Percentiles rank a stretch among this genome's conserved stretches.
phyloP scores from a whole-genome alignment of 2,329 filamentous ascomycete genomes.

The Rutstroemia sp. region DNA sequence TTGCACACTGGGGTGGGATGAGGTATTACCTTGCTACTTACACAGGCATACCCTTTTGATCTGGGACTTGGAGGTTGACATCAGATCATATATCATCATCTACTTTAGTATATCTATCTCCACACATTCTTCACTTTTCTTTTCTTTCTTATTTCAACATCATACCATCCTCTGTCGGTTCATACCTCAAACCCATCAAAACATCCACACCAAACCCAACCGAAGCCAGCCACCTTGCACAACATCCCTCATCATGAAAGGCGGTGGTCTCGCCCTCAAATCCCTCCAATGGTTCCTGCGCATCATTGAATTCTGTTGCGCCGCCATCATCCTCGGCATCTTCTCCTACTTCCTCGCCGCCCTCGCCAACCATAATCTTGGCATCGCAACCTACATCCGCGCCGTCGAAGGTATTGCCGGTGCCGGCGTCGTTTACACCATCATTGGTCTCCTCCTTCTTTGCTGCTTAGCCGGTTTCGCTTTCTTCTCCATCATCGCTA shows the following conservation, averaged over 20 bases:
- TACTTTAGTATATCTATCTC: not conserved
- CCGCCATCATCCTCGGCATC: conserved; percentile 67
- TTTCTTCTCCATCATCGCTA: conserved; percentile 64
- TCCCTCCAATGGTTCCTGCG: conserved; percentile 65
- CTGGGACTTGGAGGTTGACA: too few relatives aligned
- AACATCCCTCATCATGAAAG: conserved; percentile 42
- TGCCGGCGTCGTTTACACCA: conserved; percentile 64
- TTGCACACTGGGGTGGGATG: too few relatives aligned
- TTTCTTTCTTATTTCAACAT: not conserved
- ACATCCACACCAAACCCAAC: not conserved
- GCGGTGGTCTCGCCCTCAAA: conserved; percentile 58
- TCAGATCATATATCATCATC: not conserved
- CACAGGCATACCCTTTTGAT: too few relatives aligned
- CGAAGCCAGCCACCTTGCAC: not conserved
- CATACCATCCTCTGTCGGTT: too few relatives aligned
- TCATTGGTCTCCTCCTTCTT: conserved; percentile 65
- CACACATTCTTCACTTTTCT: not conserved
- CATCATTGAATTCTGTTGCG: conserved; percentile 63
- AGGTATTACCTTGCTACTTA: too few relatives aligned
- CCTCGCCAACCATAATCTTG: conserved; percentile 54
- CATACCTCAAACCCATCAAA: not conserved
- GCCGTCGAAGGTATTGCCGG: conserved; percentile 77
- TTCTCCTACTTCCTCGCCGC: conserved; percentile 81
- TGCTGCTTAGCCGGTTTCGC: conserved; percentile 71
- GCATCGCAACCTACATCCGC: conserved; percentile 57